Evolutionary conservation across 1,284 basidiomycete species (phyloP), one percentile per base, ranked within the genome.

Genomic region (Puccinia hordei): DNA sequence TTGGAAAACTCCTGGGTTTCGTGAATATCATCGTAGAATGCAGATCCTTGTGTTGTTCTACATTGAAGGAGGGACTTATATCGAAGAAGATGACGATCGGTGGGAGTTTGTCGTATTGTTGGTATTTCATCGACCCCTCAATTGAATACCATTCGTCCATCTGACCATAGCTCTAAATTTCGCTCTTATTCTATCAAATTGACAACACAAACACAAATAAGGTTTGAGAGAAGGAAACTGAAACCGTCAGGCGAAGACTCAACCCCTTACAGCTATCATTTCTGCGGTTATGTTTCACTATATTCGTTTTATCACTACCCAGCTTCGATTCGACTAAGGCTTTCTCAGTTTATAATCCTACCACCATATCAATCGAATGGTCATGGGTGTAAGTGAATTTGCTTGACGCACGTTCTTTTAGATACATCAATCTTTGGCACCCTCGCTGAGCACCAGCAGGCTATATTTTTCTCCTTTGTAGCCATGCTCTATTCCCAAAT

Each of bases 221-320:
- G 92, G 81, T 97, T 91, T 84, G 93, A 97, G 86, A 92, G 92
- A 83, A 90, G 93, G 27, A 91, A 90, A 85, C 89, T 91, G 38
- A 82, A 87, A 85, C 41, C 53, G 82, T 86, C 86, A 71, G 84
- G 87, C 19, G 87, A 88, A 17, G 86, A 87, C 81, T 86, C 88
- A 13, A 41, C 9, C 33, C 73, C 68, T 33, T 63, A 73, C 65
- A 90, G 91, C 5, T 95, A 95, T 86, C 95, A 97, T 86, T 97
- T 97, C 84, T 89, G 91, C 68, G 95, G 95, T 10, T 98, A 95
- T 86, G 92, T 93, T 8, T 93, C 94, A 0, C 88, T 97, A 66
- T 97, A 95, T 85, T 92, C 92, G 15, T 98, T 97, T 87, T 96
- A 94, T 87, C 92, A 91, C 86, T 97, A 92, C 87, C 95, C 95